Base-by-base conservation (phyloP, 768 basidiomycete species). In the Boletus tylopilopsis region DNA sequence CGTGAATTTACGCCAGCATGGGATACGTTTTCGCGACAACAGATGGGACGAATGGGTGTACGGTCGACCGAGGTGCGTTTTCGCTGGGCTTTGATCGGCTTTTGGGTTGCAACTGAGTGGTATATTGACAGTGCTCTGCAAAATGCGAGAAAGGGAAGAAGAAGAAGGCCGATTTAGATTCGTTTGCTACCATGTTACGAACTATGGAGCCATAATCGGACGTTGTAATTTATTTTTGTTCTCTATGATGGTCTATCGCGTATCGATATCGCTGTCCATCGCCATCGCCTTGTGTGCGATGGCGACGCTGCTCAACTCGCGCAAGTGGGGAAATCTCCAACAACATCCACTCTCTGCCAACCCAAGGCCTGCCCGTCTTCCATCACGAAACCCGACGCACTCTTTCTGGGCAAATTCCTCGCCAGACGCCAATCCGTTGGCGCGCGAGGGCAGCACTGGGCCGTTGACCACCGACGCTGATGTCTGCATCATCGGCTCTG, bases 401-500 rank as follows among this genome's bases (percentile, higher is more conserved):
- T 87, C 90, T 0, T 87, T 87, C 64, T 92, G 90, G 90, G 71
- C 80, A 27, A 67, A 83, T 55, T 71, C 73, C 24, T 59, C 66
- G 1, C 75, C 79, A 0, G 74, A 71, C 19, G 83, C 76, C 0
- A 89, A 87, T 60, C 87, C 87, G 0, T 70, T 90, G 0, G 85
- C 83, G 0, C 70, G 67, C 3, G 77, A 79, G 47, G 90, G 90
- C 1, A 89, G 87, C 58, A 66, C 69, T 7, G 85, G 84, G 1
- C 53, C 65, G 2, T 64, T 91, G n/a, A 79, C 80, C 0, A 40
- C 59, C 0, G 77, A 81, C 43, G 81, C 82, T 3, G 89, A 92
- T 58, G 69, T 91, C 9, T 87, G 82, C 53, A 82, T 92, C 56
- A 81, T 93, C 36, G 90, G 90, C 6, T 81, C 84, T 25, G 89